Base-by-base conservation (phyloP, 768 basidiomycete genomes). In the Amanita exitialis region DNA sequence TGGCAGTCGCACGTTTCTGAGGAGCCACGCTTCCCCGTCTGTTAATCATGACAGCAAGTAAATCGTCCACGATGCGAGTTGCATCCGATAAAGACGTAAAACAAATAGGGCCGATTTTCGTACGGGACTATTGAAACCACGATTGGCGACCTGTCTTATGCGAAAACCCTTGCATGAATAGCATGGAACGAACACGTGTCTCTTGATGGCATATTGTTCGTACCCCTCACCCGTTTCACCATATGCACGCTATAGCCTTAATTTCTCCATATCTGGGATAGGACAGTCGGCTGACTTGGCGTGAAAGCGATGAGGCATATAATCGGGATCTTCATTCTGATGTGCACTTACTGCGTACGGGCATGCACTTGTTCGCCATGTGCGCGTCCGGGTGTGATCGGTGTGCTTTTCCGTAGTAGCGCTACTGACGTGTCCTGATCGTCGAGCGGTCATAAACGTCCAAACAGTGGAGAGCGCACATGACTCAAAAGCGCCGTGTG, bases 221-320 rank as follows among this genome's bases (percentile, higher is more conserved):
- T 12, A 15, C 27, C 30, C 18, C 20, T 7, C n/a, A n/a, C 38
- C 27, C n/a, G 32, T 44, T 41, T 45, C 37, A 34, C 15, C 25
- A 27, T 6, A 21, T 16, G 20, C 36, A 42, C 16, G 21, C 13
- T 18, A 32, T 52, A 16, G 46, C 50, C 30, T 54, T 51, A 18
- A 50, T 55, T 37, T 23, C 44, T 41, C 47, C 54, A 36, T 55
- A 41, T 13, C 44, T 50, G 18, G n/a, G 36, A 37, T 18, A 20
- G 45, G 28, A 8, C 21, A 51, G 15, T 42, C 50, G 34, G 13
- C 28, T 15, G 32, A 47, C n/a, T 42, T 35, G 20, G 36, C 15
- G 15, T 30, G 13, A 27, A 35, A 28, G 16, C 28, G 21, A n/a
- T 35, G 46, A 34, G 3, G 35, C 39, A 25, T n/a, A 16, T 15